Base-by-base conservation (phyloP, 495 filamentous ascomycete species). In the Elaphomyces granulatus region DNA sequence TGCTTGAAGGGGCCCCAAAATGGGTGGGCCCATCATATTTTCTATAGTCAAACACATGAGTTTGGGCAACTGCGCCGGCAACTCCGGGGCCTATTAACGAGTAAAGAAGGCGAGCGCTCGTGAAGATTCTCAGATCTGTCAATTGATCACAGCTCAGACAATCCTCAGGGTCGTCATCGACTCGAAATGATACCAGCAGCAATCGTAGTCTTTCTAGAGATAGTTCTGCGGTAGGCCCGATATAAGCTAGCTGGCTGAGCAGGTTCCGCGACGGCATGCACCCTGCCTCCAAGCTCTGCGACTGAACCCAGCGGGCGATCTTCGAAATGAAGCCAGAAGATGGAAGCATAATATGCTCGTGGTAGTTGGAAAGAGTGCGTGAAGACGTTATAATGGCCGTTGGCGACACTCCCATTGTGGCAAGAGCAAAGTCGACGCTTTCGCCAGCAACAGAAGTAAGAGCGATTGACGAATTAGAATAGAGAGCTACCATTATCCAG, bases 31-130 rank as follows among this genome's bases (percentile, higher is more conserved):
- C 49, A 14, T 43, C 12, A 36, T 70, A 60, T 14, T 77, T 67
- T 31, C 87, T 64, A 53, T 99, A 96, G 52, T 99, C 90, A 48
- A 83, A 88, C 21, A 86, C 68, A 43, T 80, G 74, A 8, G 84
- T 90, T 60, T 96, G 87, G 2, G 74, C 58, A 14, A 87, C 74
- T 1, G 90, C 82, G 16, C 90, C 90, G 3, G 87, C 88, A 16
- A 95, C 80, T 20, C 72, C 70, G 6, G 87, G 64, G 2, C 83
- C 78, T 34, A 86, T 83, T 20, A 96, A 67, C 0, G 85, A 86
- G 59, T 94, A 94, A 15, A 92, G 68, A 35, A 94, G 67, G 23
- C 86, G 75, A 8, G 86, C 78, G 8, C 80, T 75, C 6, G 81
- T 87, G 58, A 81, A 83, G 12, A 85, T 63, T 14, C 86, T 72